Evolutionary conservation across 768 basidiomycete genomes (phyloP).

Genomic region (Austroboletus festivus): DNA sequence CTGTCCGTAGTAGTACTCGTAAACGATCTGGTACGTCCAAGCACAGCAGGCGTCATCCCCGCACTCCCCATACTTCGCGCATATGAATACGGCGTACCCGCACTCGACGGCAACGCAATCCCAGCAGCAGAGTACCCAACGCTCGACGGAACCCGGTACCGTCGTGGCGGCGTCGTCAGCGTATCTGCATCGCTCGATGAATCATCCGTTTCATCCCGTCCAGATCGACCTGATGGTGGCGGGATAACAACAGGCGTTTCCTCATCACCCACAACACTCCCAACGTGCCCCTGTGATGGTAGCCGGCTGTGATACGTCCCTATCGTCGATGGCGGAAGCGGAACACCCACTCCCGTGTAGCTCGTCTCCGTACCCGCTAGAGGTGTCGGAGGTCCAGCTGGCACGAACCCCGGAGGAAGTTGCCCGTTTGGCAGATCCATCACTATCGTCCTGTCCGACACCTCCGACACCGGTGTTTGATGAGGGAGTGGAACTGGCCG

Average conservation of each 20-base stretch:
- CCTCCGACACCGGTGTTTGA: conserved; percentile 2
- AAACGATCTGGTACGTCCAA: conserved; percentile 20
- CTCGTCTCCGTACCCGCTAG: conserved; percentile 11
- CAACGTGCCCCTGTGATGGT: conserved; percentile 14
- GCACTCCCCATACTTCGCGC: conserved; percentile 15
- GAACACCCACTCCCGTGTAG: conserved; percentile 28
- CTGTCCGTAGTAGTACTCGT: too few species aligned
- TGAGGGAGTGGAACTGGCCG: conserved; percentile 33
- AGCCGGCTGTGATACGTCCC: conserved; percentile 25
- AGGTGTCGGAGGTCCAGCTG: conserved; percentile 22
- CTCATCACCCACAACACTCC: too few species aligned
- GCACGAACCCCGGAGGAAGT: conserved; percentile 39
- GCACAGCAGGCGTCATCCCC: conserved; percentile 23
- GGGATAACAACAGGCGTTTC: conserved; percentile 28
- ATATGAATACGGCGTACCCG: conserved; percentile 22
- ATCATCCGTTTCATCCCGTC: conserved; percentile 23
- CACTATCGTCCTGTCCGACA: conserved; percentile 14
- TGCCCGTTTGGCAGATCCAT: conserved; percentile 26
- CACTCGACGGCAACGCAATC: conserved; percentile 11
- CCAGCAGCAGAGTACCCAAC: conserved; percentile 16
- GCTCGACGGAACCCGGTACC: conserved; percentile 21
- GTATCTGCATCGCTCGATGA: conserved; percentile 36
- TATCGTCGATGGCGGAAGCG: conserved; percentile 30
- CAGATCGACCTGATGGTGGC: conserved; percentile 22
- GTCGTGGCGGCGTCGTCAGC: conserved; percentile 31